Base-by-base conservation (phyloP, 2,329 filamentous ascomycete species). In the Sclerotinia nivalis region DNA sequence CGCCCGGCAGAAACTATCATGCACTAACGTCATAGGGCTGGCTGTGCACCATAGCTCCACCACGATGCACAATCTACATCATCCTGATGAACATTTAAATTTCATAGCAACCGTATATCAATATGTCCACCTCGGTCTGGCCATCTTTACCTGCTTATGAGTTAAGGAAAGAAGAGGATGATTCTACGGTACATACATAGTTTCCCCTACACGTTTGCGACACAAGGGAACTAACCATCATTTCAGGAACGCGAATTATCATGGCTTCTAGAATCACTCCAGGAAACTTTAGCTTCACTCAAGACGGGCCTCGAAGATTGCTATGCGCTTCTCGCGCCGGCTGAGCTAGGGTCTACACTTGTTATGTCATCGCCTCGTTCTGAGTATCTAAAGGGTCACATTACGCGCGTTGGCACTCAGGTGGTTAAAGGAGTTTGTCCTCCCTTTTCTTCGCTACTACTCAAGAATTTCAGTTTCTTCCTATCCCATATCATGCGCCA, bases 351-450 rank as follows among this genome's bases (percentile, higher is more conserved):
- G 12, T 94, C 90, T 75, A 99, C 95, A 0, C 87, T 99, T 40
- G 94, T 96, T 43, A 86, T 99, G 74, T 96, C 92, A 72, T 96
- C 94, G 20, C 87, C 91, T 69, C 88, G 94, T 69, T 95, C 93
- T 69, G 96, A 99, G 82, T 89, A 87, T 74, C 89, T 98, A 72
- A 99, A 99, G 80, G 96, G 96, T 25, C 92, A 93, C 76, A 88
- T 98, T 71, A 98, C 95, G 1, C 88, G 96, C 68, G 88, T 97
- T 49, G 96, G 96, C 52, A 93, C 93, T n/a, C 89, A 91, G 66
- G 91, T 99, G 73, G 91, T 97, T 73, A 97, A 97, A 80, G 95
- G 93, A 74, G 92, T 94, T 84, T 75, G 89, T 85, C 59, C 6
- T 43, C 50, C 34, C 50, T 60, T 34, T 15, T 10, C n/a, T n/a